Evolutionary conservation across 1,284 basidiomycete genomes (phyloP), one percentile per base, ranked within the genome.

Genomic region (Erythrobasidium hasegawianum): DNA sequence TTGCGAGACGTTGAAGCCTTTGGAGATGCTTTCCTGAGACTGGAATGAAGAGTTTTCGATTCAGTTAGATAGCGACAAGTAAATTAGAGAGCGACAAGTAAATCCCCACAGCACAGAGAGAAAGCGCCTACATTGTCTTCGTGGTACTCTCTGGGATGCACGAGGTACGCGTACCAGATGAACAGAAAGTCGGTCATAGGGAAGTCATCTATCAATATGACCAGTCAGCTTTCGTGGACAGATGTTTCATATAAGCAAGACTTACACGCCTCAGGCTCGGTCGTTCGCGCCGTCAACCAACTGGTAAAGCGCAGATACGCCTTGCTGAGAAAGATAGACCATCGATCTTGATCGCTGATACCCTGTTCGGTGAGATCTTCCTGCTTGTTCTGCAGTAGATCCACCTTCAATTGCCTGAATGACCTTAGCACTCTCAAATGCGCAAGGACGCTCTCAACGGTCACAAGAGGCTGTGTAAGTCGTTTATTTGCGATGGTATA

Each of bases 131-230:
- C 61, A n/a, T 64, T 64, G 43, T 64, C 61, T 49, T 64, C 61
- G 27, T 54, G 45, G 27, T 56, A 64, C 14, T 45, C 10, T 8
- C 61, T 38, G 27, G 61, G 61, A 50, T 64, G 61, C 13, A 64
- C 61, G 2, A 64, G 61, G 45, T 64, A 64, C 14, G 61, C 54
- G 20, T 64, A 64, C 53, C 52, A 64, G 26, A 64, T 64, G 33
- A 64, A 57, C 38, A 64, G 40, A 27, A 64, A 57, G 43, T 64
- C 61, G 16, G 54, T 41, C n/a, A 52, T 49, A 11, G 61, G 61
- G 18, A 57, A 22, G 29, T 64, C 61, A 29, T 64, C 61, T 64
- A 26, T 11, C 11, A 1, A 14, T 39, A n/a, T n/a, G n/a, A n/a
- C n/a, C n/a, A n/a, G n/a, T n/a, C n/a, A n/a, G n/a, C n/a, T n/a